These are phyloP conservation scores for Triticum timopheevii DNA, from an alignment of 176 grass and related monocot species.

Conservation along the genomic window DNA sequence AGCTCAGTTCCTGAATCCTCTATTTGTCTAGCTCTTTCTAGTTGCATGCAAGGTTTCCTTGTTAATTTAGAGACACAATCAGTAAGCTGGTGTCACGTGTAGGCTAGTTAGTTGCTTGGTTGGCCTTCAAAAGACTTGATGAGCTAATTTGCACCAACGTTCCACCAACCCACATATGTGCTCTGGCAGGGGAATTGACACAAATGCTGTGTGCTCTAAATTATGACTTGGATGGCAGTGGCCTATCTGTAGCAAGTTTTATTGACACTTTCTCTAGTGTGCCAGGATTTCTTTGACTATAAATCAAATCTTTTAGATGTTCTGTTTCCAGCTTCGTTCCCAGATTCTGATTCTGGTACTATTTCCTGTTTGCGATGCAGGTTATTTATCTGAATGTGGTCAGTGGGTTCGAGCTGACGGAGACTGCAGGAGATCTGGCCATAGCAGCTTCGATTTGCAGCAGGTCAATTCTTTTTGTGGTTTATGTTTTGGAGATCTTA, in stretches of 20 bases:
- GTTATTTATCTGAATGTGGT: constrained; percentile 89
- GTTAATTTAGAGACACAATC: constrained; percentile 19
- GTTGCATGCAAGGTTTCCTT: constrained; percentile 11
- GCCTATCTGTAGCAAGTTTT: neutral
- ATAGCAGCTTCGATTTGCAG: constrained; percentile 93
- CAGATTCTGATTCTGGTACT: constrained; percentile 16
- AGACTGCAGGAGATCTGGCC: constrained; percentile 94
- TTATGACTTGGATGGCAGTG: neutral
- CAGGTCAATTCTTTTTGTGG: constrained; percentile 53
- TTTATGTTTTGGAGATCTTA: constrained; percentile 6
- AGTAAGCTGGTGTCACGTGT: neutral
- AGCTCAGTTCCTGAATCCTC: constrained; percentile 39
- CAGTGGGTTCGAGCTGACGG: constrained; percentile 75
- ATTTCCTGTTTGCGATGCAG: constrained; percentile 45
- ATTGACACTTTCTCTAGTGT: neutral
- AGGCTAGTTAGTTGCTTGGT: constrained; percentile 5
- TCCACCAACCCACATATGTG: neutral
- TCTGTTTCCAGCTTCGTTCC: constrained; percentile 3
- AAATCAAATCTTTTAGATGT: neutral
- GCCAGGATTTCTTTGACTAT: neutral
- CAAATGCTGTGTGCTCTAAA: constrained; percentile 1
- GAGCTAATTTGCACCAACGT: neutral
- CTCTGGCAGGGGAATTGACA: neutral
- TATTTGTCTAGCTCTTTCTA: neutral
- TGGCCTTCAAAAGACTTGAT: neutral